A percentile compares a stretch with the other conserved stretches of the same genome.
Conservation (phyloP, 495 filamentous ascomycete genomes). For the Corynascus novoguineensis region DNA sequence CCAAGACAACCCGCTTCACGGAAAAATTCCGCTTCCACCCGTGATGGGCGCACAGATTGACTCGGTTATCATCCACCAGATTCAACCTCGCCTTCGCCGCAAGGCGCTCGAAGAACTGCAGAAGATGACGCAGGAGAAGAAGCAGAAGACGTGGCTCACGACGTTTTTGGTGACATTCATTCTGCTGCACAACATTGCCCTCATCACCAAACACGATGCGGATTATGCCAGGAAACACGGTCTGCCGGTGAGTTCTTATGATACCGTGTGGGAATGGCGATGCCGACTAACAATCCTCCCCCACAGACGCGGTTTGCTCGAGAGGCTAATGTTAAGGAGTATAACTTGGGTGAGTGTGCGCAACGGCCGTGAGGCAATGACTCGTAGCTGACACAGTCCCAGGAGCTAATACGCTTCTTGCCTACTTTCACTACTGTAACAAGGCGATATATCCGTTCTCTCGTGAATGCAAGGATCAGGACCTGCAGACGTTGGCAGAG, state of each 20-base stretch:
- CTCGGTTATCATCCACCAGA: constrained; percentile 51
- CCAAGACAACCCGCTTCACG: constrained; percentile 42
- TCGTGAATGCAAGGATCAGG: constrained; percentile 43
- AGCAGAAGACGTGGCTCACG: constrained; percentile 51
- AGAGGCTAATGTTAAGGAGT: constrained; percentile 46
- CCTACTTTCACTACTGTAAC: constrained; percentile 57
- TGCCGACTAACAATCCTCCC: neutral
- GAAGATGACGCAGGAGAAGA: constrained; percentile 52
- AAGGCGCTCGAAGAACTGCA: constrained; percentile 52
- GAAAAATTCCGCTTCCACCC: constrained; percentile 52
- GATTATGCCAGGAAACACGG: constrained; percentile 51
- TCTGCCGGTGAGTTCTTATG: constrained; percentile 39
- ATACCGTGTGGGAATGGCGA: neutral
- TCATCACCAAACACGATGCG: constrained; percentile 52
- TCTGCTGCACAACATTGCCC: constrained; percentile 52
- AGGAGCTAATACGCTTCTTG: constrained; percentile 54
- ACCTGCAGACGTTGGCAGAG: constrained; percentile 40
- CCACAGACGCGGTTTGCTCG: constrained; percentile 45
- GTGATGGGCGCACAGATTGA: constrained; percentile 58
- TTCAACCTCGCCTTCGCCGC: constrained; percentile 50
- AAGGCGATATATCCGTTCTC: constrained; percentile 50
- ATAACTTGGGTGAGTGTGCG: constrained; percentile 42
- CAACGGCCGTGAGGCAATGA: neutral
- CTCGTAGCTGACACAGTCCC: constrained; percentile 4
- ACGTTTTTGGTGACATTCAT: constrained; percentile 56